A percentile compares a stretch with the other conserved stretches of the same genome.
These are phyloP conservation scores for Helminthosporium solani DNA, from an alignment of 2,329 filamentous ascomycete species.

Conservation along the genomic window DNA sequence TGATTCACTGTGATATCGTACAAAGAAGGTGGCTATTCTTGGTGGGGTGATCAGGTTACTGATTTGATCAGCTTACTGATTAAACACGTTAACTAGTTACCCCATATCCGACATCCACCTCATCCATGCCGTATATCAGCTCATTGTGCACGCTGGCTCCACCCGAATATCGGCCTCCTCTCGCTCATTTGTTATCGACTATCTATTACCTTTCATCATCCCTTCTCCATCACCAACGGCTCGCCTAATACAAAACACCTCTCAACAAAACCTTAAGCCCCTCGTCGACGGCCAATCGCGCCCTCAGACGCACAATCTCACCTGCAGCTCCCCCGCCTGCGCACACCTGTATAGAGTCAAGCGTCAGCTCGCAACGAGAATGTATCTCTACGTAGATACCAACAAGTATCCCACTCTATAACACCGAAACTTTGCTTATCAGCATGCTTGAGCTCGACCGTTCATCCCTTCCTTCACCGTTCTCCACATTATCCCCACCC, in stretches of 20 bases:
- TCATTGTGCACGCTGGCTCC: background rate
- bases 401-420: constrained; percentile 5
- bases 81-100: too few species aligned
- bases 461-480: background rate
- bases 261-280: background rate
- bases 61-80: too few species aligned
- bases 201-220: too few species aligned
- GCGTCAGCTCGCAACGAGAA: constrained; percentile 4
- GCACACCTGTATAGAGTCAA: background rate
- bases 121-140: background rate
- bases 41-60: too few species aligned
- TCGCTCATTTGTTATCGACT: background rate
- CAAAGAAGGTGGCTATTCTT: too few species aligned
- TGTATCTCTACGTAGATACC: constrained; percentile 27
- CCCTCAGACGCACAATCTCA: background rate
- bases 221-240: background rate
- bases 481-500: background rate
- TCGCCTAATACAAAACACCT: background rate
- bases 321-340: background rate
- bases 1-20: too few species aligned
- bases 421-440: constrained; percentile 1
- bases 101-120: too few species aligned
- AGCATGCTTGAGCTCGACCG: background rate
- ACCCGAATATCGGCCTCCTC: background rate
- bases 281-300: background rate